Evolutionary conservation across 2,329 filamentous ascomycete genomes (phyloP), one percentile per base, ranked within the genome.

Genomic region (Stagonosporopsis cucurbitacearum): DNA sequence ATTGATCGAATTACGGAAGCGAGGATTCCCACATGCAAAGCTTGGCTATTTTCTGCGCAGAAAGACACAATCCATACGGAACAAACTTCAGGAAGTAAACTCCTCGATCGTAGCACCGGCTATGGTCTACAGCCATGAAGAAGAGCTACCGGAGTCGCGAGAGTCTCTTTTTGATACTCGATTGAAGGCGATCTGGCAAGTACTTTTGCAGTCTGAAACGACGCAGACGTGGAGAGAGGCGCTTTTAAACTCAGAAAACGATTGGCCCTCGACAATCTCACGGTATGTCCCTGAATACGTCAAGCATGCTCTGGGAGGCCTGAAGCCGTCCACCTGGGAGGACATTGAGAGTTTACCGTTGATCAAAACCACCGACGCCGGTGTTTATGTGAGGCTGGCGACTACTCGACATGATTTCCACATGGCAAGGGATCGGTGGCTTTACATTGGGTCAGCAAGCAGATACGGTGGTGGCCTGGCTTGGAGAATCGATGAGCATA

Each of bases 391-490:
- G 15, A 17, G 23, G 25, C 35, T 49, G 20, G 46, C 20, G 5
- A 49, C 15, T 7, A 40, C 46, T 30, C 22, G 25, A 4, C 35
- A 40, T 23, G 17, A 49, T 11, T 17, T 49, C 20, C 33, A 40
- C 3, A 39, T 49, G 33, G 46, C 25, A 9, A 26, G 35, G 30
- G 46, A 49, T 23, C 22, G 46, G 17, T 40, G 41, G 28, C 46
- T 49, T 22, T 49, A 49, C 20, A n/a, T 49, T 26, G 46, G n/a
- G 22, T 49, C 46, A 19, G 33, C 33, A 5, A 49, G 46, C 25
- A 40, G 17, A 30, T 40, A 49, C 30, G 36, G 22, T 40, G 46
- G 46, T 39, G 46, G 46, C 17, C 12, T 40, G 23, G 41, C 30
- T 25, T 28, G 15, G 22, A 48, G 45, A 22, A 39, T 48, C 15